phyloP scores from a whole-genome alignment of 192 early-diverging fungal genomes.

The Mortierella antarctica region DNA sequence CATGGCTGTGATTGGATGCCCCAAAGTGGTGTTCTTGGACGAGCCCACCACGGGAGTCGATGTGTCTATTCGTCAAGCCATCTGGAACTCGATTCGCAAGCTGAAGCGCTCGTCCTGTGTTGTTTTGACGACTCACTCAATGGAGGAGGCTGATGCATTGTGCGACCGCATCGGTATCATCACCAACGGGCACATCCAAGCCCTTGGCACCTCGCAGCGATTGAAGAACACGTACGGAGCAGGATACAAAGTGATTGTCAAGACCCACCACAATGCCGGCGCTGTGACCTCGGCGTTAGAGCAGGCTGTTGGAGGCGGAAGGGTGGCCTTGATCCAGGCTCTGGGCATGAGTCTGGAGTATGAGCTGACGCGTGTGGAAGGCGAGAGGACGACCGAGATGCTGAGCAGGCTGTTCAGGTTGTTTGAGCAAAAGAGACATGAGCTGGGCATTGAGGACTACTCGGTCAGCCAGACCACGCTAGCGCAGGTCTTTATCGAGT shows the following conservation, averaged over 20 bases:
- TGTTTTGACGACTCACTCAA: slow-evolving; percentile 54
- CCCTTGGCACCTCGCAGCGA: slow-evolving; percentile 59
- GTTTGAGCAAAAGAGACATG: slow-evolving; percentile 49
- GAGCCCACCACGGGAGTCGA: slow-evolving; percentile 87
- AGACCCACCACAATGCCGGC: slow-evolving; percentile 6
- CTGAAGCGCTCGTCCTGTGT: slow-evolving; percentile 51
- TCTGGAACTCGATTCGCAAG: slow-evolving; percentile 63
- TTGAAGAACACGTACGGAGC: slow-evolving; percentile 62
- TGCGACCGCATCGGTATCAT: slow-evolving; percentile 62
- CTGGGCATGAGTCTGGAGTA: slow-evolving; percentile 54
- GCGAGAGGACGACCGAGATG: slow-evolving; percentile 46
- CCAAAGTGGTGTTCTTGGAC: slow-evolving; percentile 85
- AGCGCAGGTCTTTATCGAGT: slow-evolving; percentile 71
- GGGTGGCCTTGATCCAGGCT: slow-evolving; percentile 43
- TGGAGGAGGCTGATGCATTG: slow-evolving; percentile 60
- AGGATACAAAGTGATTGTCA: slow-evolving; percentile 60
- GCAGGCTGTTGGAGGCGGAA: slow-evolving; percentile 14
- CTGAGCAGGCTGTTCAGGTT: slow-evolving; percentile 61
- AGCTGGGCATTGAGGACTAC: slow-evolving; percentile 61
- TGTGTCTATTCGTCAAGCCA: slow-evolving; percentile 59
- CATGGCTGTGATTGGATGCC: slow-evolving; percentile 68
- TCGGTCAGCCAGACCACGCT: slow-evolving; percentile 69
- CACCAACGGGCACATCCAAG: slow-evolving; percentile 58
- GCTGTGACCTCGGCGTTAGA: slow-evolving; percentile 32
- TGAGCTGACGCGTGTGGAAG: slow-evolving; percentile 43